Conservation (phyloP, 345 rosid species). For the Brassica juncea region DNA sequence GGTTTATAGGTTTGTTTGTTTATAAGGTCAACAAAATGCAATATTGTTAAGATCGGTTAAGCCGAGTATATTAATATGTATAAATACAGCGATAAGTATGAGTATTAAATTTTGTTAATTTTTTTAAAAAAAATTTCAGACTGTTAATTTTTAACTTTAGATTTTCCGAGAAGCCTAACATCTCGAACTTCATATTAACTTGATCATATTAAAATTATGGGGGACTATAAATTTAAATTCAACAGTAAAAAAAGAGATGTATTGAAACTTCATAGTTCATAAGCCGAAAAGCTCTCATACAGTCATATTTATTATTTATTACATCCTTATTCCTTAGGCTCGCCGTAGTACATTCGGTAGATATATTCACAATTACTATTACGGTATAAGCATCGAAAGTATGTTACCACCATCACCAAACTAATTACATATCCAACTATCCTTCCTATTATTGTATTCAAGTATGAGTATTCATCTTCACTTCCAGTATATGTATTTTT, state of each 20-base stretch:
- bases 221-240: not conserved
- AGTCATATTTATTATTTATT: constrained; percentile 5
- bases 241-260: not conserved
- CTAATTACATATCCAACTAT: constrained; percentile 16
- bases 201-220: not conserved
- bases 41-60: not conserved
- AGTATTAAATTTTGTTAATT: too few species aligned
- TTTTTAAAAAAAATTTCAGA: too few species aligned
- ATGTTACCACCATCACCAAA: constrained; percentile 20
- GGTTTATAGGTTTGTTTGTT: not conserved
- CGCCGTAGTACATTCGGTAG: constrained; percentile 9
- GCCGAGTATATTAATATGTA: not conserved
- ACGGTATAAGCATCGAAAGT: constrained; percentile 22
- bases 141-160: not conserved
- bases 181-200: not conserved
- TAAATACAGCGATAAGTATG: not conserved
- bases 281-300: not conserved
- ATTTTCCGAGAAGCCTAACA: not conserved
- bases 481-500: constrained; percentile 14
- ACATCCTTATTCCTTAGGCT: constrained; percentile 2
- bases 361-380: constrained; percentile 28
- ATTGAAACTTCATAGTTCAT: not conserved
- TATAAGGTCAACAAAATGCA: not conserved
- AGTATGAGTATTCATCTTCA: constrained; percentile 19
- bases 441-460: constrained; percentile 20